These are phyloP conservation scores for Debaryomyces fabryi DNA, from an alignment of 1,139 yeast genomes.

Conservation along the genomic window DNA sequence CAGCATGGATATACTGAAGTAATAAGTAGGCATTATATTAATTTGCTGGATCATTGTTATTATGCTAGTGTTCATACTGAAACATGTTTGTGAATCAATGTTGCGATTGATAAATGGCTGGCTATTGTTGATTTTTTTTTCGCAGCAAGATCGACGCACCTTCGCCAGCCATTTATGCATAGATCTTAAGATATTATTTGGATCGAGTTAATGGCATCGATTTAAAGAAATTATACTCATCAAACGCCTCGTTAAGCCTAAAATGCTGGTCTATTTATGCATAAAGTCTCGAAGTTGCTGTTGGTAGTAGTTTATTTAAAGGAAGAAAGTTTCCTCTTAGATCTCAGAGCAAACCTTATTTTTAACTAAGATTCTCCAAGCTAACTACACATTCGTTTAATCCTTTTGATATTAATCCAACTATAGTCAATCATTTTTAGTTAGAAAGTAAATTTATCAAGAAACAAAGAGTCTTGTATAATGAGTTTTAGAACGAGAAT, in stretches of 20 bases:
- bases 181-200: not conserved
- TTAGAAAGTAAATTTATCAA: not conserved
- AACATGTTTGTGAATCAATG: not conserved
- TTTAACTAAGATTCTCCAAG: not conserved
- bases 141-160: slow-evolving; percentile 6
- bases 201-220: not conserved
- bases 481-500: not conserved
- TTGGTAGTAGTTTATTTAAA: not conserved
- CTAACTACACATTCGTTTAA: not conserved
- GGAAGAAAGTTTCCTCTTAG: not conserved
- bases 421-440: slow-evolving; percentile 2
- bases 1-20: not conserved
- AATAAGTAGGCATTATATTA: not conserved
- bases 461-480: not conserved
- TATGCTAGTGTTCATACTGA: not conserved
- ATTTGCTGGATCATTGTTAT: not conserved
- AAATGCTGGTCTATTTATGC: slow-evolving; percentile 1
- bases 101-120: slow-evolving; percentile 3
- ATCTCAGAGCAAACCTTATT: not conserved
- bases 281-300: not conserved
- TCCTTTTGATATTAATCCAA: not conserved
- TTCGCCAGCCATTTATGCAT: slow-evolving; percentile 5
- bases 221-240: not conserved
- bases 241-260: not conserved
- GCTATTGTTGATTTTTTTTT: slow-evolving; percentile 1